Evolutionary conservation across 768 basidiomycete species (phyloP).

Genomic region (Leccinellum albellum): DNA sequence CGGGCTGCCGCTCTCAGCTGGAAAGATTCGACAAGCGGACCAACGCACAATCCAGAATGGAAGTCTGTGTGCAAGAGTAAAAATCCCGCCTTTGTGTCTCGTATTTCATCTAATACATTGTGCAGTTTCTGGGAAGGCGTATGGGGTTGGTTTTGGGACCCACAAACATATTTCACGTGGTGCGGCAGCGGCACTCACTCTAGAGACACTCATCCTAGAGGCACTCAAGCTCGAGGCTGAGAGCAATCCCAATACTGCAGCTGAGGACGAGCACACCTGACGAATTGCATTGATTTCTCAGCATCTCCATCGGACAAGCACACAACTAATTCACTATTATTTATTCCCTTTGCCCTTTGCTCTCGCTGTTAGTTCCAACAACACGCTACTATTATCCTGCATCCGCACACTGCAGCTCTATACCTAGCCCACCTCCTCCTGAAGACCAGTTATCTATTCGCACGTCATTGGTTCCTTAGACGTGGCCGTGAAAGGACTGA

Average conservation of each 20-base stretch:
- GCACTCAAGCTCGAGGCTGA: slow-evolving; percentile 29
- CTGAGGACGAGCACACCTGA: slow-evolving; percentile 16
- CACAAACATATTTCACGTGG: slow-evolving; percentile 53
- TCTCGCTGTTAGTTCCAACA: not conserved
- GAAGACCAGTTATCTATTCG: slow-evolving; percentile 12
- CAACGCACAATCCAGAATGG: slow-evolving; percentile 48
- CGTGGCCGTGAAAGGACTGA: slow-evolving; percentile 6
- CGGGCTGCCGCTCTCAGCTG: slow-evolving; percentile 49
- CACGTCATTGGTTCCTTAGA: slow-evolving; percentile 1
- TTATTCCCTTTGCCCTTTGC: not conserved
- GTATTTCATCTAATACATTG: slow-evolving; percentile 9
- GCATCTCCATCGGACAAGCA: not conserved
- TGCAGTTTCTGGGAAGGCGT: slow-evolving; percentile 49
- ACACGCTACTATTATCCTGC: not conserved
- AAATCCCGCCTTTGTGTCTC: slow-evolving; percentile 12
- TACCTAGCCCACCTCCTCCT: not conserved
- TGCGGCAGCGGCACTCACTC: slow-evolving; percentile 32
- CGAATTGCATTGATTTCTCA: not conserved
- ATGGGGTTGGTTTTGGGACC: slow-evolving; percentile 46
- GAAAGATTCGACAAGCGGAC: slow-evolving; percentile 45
- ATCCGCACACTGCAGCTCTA: slow-evolving; percentile 9
- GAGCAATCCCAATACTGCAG: slow-evolving; percentile 21
- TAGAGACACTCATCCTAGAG: slow-evolving; percentile 36
- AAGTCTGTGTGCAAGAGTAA: slow-evolving; percentile 58
- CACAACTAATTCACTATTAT: not conserved